Evolutionary conservation across 2,329 filamentous ascomycete genomes (phyloP), one percentile per base, ranked within the genome.

Genomic region (Alternaria triticimaculans): DNA sequence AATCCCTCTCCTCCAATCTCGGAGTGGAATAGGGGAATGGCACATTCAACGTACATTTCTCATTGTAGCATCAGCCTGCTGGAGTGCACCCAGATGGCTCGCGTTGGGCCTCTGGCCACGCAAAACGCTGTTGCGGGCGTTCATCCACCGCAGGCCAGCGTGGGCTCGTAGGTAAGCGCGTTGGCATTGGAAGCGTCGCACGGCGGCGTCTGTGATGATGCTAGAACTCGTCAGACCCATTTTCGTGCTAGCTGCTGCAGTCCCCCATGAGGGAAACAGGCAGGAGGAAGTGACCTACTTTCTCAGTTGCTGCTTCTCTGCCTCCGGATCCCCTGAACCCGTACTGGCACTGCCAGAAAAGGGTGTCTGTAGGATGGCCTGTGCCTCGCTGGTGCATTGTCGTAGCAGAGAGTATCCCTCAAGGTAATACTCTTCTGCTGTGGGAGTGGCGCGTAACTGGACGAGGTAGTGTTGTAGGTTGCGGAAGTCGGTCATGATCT

Each of bases 401-500:
- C 87, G 83, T 44, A 90, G 81, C 25, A 89, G 78, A 25, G 82
- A 81, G 72, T 87, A 89, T 60, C 88, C 88, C 66, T 88, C 85
- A 64, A 87, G 84, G 69, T 87, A 84, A 75, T 85, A 85, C 66
- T 89, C 86, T 57, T 87, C 85, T 44, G 84, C 80, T 5, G 84
- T 81, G 28, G 84, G 82, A 20, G 82, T 82, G 26, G 83, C 81
- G 62, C 84, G 83, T 62, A 87, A 83, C 64, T 87, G 82, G 28
- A 84, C 82, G 60, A 90, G 87, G 73, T 88, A 87, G 65, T 85
- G 78, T 67, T 89, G 86, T 5, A 89, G 79, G 60, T 86, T 87
- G 57, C 87, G 86, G 74, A 88, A 90, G 79, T 90, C 88, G 66
- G 85, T 85, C 81, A 90, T 87, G 74, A 90, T 84, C 77, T 90